Evolutionary conservation across 352 stramenopile species (phyloP).

Genomic region (Pythium insidiosum): DNA sequence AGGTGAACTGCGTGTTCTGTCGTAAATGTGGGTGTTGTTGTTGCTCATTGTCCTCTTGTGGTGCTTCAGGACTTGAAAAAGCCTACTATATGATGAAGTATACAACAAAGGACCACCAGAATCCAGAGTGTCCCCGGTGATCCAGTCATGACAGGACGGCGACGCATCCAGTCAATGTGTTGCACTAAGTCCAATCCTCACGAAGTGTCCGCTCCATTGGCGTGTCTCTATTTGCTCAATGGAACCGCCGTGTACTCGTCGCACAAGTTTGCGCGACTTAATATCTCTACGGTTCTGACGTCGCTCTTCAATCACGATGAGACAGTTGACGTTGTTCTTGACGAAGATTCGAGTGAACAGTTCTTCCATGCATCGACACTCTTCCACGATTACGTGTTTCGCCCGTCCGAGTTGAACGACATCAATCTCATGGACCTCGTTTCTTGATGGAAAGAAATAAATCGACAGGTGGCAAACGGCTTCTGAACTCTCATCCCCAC

Average conservation of each 20-base stretch:
- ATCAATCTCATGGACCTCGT: slow-evolving; percentile 1
- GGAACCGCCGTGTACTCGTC: background rate
- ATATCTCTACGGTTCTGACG: background rate
- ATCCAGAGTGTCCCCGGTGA: background rate
- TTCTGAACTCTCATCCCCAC: background rate
- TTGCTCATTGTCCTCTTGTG: too few relatives aligned
- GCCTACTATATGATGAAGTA: slow-evolving; percentile 14
- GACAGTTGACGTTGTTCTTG: background rate
- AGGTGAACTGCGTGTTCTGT: too few relatives aligned
- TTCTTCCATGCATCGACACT: background rate
- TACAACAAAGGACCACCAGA: slow-evolving; percentile 1
- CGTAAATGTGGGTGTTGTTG: too few relatives aligned
- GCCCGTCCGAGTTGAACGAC: background rate
- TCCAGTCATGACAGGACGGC: background rate
- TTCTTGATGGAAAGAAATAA: background rate
- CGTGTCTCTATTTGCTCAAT: background rate
- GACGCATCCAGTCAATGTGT: background rate
- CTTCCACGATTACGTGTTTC: background rate
- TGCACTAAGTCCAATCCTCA: slow-evolving; percentile 4
- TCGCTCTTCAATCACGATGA: background rate
- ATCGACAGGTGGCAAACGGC: too few relatives aligned
- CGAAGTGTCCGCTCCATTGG: slow-evolving; percentile 3
- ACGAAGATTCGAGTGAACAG: background rate
- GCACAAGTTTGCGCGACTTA: slow-evolving; percentile 1
- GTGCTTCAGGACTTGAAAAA: slow-evolving; percentile 5